These are phyloP conservation scores for Priceomyces medius DNA, from an alignment of 805 yeast genomes.

Conservation along the genomic window DNA sequence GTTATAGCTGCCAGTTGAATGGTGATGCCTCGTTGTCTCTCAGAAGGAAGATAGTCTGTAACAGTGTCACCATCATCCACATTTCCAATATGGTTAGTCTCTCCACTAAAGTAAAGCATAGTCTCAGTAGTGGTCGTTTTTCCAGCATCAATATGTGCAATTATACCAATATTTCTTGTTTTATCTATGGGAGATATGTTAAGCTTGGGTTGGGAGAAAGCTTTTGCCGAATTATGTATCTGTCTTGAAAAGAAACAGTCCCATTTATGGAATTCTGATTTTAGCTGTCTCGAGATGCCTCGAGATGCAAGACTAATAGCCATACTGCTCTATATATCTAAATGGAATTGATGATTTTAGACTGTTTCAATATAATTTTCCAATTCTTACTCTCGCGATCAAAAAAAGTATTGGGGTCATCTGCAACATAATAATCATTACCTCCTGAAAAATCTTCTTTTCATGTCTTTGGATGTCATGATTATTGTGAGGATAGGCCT, in stretches of 20 bases:
- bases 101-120: conserved; percentile 87
- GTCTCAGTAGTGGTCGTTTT: conserved; percentile 97
- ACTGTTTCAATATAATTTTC: neutral
- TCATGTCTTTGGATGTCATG: no score
- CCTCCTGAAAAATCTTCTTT: no score
- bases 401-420: neutral
- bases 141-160: conserved; percentile 99
- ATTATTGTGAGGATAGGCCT: no score
- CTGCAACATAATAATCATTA: no score
- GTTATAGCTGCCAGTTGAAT: conserved; percentile 96
- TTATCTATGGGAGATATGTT: conserved; percentile 30
- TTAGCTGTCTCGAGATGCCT: no score
- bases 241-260: neutral
- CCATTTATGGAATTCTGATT: no score
- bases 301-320: neutral
- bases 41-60: conserved; percentile 88
- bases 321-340: neutral
- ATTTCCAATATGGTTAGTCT: conserved; percentile 77
- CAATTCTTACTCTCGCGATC: neutral
- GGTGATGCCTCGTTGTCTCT: conserved; percentile 89
- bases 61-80: conserved; percentile 97
- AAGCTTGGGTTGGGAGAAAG: conserved; percentile 8
- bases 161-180: conserved; percentile 87
- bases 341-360: neutral
- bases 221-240: neutral